A percentile compares a stretch with the other conserved stretches of the same genome.
phyloP scores from a whole-genome alignment of 768 basidiomycete genomes.

The Pleurotus ostreatus region DNA sequence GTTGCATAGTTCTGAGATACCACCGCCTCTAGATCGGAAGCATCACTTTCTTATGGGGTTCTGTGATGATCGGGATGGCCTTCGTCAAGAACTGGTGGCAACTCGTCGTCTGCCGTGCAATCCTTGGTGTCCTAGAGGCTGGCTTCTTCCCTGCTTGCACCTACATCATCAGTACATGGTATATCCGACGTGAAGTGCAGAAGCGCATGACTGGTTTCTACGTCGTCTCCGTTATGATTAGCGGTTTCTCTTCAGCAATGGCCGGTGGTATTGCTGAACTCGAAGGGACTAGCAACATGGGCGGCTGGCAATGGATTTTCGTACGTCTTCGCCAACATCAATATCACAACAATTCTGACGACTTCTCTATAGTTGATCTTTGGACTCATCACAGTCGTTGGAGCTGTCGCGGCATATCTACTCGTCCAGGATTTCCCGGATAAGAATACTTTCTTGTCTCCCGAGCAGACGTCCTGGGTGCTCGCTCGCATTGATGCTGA shows the following conservation, averaged over 20 bases:
- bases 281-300: slow-evolving; percentile 18
- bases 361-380: slow-evolving; percentile 12
- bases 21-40: not conserved
- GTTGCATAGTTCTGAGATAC: not conserved
- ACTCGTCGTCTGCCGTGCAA: slow-evolving; percentile 3
- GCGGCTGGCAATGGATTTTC: slow-evolving; percentile 36
- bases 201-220: slow-evolving; percentile 21
- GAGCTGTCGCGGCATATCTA: slow-evolving; percentile 25
- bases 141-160: slow-evolving; percentile 10
- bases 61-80: slow-evolving; percentile 2
- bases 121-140: slow-evolving; percentile 2
- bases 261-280: slow-evolving; percentile 18
- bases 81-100: slow-evolving; percentile 6
- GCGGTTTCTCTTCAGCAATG: slow-evolving; percentile 23
- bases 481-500: slow-evolving; percentile 32
- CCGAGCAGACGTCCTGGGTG: slow-evolving; percentile 26
- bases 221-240: slow-evolving; percentile 16
- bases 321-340: slow-evolving; percentile 12
- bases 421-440: slow-evolving; percentile 33
- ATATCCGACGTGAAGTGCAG: slow-evolving; percentile 20
- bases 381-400: slow-evolving; percentile 25
- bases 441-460: slow-evolving; percentile 28
- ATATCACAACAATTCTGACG: not conserved
- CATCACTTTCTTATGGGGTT: slow-evolving; percentile 1
- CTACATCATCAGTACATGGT: slow-evolving; percentile 21